phyloP scores from a whole-genome alignment of 352 stramenopile genomes.

The Pythium phragmiticola region DNA sequence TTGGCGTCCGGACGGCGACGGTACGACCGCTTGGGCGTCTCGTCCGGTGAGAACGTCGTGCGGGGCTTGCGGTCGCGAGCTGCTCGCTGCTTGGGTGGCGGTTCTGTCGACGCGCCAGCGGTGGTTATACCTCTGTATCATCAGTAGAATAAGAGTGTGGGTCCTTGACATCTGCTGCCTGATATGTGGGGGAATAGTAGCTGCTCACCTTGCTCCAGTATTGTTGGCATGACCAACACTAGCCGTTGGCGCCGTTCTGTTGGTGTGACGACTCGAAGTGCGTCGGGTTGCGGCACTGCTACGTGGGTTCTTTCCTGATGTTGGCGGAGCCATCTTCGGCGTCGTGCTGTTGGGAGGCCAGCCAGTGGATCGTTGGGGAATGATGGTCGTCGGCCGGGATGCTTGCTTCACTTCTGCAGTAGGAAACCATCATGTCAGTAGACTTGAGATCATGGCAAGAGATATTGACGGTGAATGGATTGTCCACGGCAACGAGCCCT shows the following conservation, averaged over 20 bases:
- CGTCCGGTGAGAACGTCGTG: constrained; percentile 18
- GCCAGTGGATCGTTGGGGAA: neutral
- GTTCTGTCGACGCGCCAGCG: neutral
- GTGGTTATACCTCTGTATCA: neutral
- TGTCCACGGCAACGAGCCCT: neutral
- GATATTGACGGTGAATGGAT: neutral
- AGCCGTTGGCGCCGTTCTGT: neutral
- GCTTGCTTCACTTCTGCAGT: neutral
- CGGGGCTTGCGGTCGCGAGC: constrained; percentile 26
- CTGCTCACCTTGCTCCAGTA: neutral
- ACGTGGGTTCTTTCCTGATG: neutral
- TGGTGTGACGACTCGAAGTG: neutral
- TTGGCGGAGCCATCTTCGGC: constrained; percentile 5
- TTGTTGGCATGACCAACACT: neutral
- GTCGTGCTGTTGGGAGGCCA: neutral
- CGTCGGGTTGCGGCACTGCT: neutral
- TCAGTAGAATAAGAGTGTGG: neutral
- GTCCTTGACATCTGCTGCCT: neutral
- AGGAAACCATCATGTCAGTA: neutral
- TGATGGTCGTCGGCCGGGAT: constrained; percentile 8
- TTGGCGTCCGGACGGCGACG: constrained; percentile 7
- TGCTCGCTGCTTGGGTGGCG: neutral
- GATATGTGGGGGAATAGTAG: neutral
- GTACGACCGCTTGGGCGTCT: constrained; percentile 8
- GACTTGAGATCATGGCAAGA: neutral